A percentile compares a stretch with the other conserved stretches of the same genome.
Evolutionary conservation across 2,329 filamentous ascomycete genomes (phyloP).

Genomic region (Periglandula ipomoeae): DNA sequence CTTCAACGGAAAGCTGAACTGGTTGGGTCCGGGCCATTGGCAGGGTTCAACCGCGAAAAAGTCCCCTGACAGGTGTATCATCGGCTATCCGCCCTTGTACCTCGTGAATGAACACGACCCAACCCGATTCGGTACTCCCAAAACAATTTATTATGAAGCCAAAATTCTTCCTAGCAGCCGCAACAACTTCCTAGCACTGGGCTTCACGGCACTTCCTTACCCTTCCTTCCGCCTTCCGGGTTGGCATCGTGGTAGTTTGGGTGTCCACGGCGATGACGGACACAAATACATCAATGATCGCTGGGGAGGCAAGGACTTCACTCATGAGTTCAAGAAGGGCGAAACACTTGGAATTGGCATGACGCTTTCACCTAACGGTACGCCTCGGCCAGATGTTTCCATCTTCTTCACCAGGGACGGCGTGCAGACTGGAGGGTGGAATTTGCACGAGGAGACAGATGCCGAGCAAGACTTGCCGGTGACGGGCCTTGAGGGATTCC

Average conservation of each 20-base stretch:
- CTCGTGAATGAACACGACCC: conserved; percentile 50
- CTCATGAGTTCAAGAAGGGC: conserved; percentile 50
- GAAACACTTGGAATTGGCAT: conserved; percentile 67
- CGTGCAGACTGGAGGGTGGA: conserved; percentile 50
- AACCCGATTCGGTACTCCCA: conserved; percentile 27
- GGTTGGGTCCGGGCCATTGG: conserved; percentile 43
- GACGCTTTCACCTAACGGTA: conserved; percentile 37
- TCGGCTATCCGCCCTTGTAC: conserved; percentile 63
- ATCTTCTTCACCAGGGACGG: conserved; percentile 65
- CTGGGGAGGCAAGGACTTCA: conserved; percentile 64
- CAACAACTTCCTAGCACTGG: conserved; percentile 51
- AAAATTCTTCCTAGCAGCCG: conserved; percentile 38
- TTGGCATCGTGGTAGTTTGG: conserved; percentile 69
- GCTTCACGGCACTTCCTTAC: conserved; percentile 66
- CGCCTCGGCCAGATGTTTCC: conserved; percentile 21
- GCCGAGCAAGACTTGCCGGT: conserved; percentile 50
- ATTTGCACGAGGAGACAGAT: conserved; percentile 68
- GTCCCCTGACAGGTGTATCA: conserved; percentile 53
- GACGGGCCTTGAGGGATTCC: conserved; percentile 58
- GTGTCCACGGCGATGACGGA: conserved; percentile 74
- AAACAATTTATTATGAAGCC: conserved; percentile 66
- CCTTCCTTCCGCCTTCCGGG: conserved; percentile 70
- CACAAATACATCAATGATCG: conserved; percentile 66
- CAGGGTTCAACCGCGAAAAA: conserved; percentile 28
- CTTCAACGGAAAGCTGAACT: conserved; percentile 38